Percentiles rank a stretch among this genome's conserved stretches.
Evolutionary conservation across 441 rosid species (phyloP).

Genomic region (Pelargonium cotyledonis): DNA sequence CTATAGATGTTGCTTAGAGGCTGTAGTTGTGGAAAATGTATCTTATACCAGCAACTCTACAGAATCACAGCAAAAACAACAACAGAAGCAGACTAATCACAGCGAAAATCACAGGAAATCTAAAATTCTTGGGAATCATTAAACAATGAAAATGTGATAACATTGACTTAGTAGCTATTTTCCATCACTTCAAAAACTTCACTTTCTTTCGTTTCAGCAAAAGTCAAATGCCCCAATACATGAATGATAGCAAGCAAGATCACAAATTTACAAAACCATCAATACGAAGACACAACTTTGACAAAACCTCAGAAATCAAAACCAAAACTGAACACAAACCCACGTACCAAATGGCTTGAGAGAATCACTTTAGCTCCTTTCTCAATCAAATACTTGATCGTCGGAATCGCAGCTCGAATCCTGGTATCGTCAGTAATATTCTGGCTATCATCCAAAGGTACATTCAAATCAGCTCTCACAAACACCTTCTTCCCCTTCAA

Average conservation of each 20-base stretch:
- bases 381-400: slow-evolving; percentile 70
- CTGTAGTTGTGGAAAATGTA: too few species aligned
- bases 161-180: not conserved
- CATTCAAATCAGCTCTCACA: slow-evolving; percentile 90
- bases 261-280: not conserved
- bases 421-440: slow-evolving; percentile 89
- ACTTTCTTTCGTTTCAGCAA: too few species aligned
- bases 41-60: too few species aligned
- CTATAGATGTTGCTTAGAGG: too few species aligned
- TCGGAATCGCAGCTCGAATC: slow-evolving; percentile 87
- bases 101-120: too few species aligned
- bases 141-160: not conserved
- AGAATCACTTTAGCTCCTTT: slow-evolving; percentile 74
- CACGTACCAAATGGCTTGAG: slow-evolving; percentile 55
- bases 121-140: not conserved
- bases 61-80: too few species aligned
- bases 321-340: not conserved
- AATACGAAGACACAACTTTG: not conserved
- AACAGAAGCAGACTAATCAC: too few species aligned
- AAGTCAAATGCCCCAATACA: too few species aligned
- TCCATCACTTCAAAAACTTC: too few species aligned
- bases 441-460: slow-evolving; percentile 77
- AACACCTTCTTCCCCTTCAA: slow-evolving; percentile 91
- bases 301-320: slow-evolving; percentile 4
- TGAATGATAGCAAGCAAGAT: not conserved